Evolutionary conservation across 176 grass and related monocot species (phyloP).

Genomic region (Ensete glaucum): DNA sequence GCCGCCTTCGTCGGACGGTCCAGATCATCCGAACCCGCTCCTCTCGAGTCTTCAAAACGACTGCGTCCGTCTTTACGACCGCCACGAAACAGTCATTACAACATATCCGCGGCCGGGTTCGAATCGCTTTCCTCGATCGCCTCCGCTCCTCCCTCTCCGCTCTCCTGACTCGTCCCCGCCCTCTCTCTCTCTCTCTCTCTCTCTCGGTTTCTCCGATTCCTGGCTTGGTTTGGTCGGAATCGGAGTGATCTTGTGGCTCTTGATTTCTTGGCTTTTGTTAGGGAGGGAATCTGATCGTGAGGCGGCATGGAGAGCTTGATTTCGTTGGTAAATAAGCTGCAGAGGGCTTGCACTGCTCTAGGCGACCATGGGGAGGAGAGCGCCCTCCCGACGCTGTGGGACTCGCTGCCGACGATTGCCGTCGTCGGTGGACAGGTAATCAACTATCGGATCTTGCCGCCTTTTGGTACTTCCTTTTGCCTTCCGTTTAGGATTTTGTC

Average conservation of each 20-base stretch:
- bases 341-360: constrained; percentile 22
- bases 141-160: neutral
- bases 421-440: constrained; percentile 22
- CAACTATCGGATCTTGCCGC: neutral
- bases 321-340: constrained; percentile 16
- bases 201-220: neutral
- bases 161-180: no score
- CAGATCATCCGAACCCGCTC: neutral
- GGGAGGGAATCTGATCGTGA: neutral
- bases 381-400: constrained; percentile 14
- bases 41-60: neutral
- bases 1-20: neutral
- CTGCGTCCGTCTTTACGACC: neutral
- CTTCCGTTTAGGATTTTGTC: neutral
- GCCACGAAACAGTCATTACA: neutral
- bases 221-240: neutral
- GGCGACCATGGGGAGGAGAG: constrained; percentile 20
- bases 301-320: constrained; percentile 21
- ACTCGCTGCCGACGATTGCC: constrained; percentile 21
- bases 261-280: neutral
- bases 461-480: no score
- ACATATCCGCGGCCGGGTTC: neutral
- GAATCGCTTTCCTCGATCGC: neutral
- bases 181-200: neutral
- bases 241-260: neutral